These are phyloP conservation scores for Coleophoma cylindrospora DNA, from an alignment of 2,329 filamentous ascomycete genomes.

Conservation along the genomic window DNA sequence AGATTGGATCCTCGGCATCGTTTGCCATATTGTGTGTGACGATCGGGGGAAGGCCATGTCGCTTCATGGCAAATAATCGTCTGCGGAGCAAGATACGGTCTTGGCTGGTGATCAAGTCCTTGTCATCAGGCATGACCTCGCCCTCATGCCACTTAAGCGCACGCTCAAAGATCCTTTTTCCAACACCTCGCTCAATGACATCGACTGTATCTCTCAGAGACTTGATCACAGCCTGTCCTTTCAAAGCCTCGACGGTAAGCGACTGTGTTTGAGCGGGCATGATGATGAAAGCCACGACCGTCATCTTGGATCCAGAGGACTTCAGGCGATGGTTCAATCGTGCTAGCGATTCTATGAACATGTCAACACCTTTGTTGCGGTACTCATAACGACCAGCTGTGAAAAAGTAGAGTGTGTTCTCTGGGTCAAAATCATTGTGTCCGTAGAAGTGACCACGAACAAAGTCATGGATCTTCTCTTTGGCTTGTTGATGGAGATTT, in stretches of 20 bases:
- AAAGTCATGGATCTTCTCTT: conserved; percentile 98
- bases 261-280: conserved; percentile 97
- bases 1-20: conserved; percentile 84
- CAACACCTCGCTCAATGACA: conserved; percentile 88
- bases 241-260: conserved; percentile 89
- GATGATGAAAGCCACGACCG: conserved; percentile 95
- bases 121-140: conserved; percentile 89
- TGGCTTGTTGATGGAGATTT: conserved; percentile 92
- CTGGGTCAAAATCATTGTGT: conserved; percentile 93
- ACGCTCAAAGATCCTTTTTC: conserved; percentile 89
- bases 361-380: conserved; percentile 97
- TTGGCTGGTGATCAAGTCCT: conserved; percentile 86
- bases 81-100: conserved; percentile 90
- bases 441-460: conserved; percentile 98
- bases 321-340: conserved; percentile 93
- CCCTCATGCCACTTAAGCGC: conserved; percentile 95
- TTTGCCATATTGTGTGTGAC: conserved; percentile 99
- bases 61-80: conserved; percentile 94
- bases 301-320: conserved; percentile 77
- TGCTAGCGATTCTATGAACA: conserved; percentile 97
- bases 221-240: conserved; percentile 96
- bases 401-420: conserved; percentile 97
- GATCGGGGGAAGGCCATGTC: conserved; percentile 83
- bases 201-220: conserved; percentile 89
- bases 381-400: conserved; percentile 96